Base-by-base conservation (phyloP, 768 basidiomycete genomes). In the Mycena maculata region DNA sequence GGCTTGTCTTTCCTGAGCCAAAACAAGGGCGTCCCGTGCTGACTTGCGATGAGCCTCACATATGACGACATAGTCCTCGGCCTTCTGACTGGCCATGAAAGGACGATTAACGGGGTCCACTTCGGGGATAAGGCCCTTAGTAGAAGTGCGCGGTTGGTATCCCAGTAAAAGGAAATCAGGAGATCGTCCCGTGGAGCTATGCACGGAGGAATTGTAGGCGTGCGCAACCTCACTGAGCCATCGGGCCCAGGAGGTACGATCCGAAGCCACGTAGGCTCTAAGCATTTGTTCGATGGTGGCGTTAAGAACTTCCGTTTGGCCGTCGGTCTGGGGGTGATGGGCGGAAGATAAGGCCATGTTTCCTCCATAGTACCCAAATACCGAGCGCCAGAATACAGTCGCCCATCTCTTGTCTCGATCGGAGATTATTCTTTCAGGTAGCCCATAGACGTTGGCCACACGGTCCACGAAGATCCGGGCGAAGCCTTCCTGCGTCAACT, bases 271-370 rank as follows among this genome's bases (percentile, higher is more conserved):
- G 47, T 72, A 77, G 4, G 68, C 70, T 15, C 68, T 59, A 13
- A 77, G 44, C 65, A 74, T 75, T 22, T 70, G 65, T 50, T 77
- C 73, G 2, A 77, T 53, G 4, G 16, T 28, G 18, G 73, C 73
- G 49, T 79, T 79, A 0, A 77, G 52, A 22, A 71, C 66, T 68
- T 81, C 76, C 0, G 75, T 77, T n/a, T n/a, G n/a, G n/a, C n/a
- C n/a, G n/a, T n/a, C n/a, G n/a, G n/a, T n/a, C n/a, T n/a, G n/a
- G n/a, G 33, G 82, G 63, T 83, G 82, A 54, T 80, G 75, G 0
- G 76, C 68, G 0, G 78, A 78, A 2, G 81, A 76, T 23, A 56
- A 20, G 20, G 38, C 55, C 55, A 56, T 41, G 2, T 3, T 13
- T 1, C 38, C 18, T 6, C 55, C 38, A 15, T 48, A 48, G 47